A percentile compares a stretch with the other conserved stretches of the same genome.
Conservation (phyloP, 2,329 filamentous ascomycete species). For the Aureobasidium musti region DNA sequence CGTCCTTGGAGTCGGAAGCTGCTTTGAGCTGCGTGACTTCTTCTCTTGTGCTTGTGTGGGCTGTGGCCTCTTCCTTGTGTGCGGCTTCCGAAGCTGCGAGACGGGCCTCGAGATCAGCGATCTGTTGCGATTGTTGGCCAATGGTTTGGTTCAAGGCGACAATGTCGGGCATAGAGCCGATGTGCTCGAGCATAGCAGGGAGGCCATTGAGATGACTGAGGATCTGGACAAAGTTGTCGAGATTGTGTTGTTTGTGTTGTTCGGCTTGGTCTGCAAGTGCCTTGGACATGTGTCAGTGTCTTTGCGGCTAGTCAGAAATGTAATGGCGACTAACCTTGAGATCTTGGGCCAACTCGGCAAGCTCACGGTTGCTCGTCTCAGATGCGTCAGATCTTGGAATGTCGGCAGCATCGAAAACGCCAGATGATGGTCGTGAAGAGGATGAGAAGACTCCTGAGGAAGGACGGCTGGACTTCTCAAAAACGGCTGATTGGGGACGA, state of each 20-base stretch:
- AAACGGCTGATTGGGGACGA: conserved; percentile 10
- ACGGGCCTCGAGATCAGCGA: conserved; percentile 22
- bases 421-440: conserved; percentile 12
- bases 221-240: conserved; percentile 24
- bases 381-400: conserved; percentile 5
- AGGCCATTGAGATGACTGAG: conserved; percentile 19
- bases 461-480: conserved; percentile 15
- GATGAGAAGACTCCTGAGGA: conserved; percentile 21
- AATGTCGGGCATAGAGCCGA: conserved; percentile 11
- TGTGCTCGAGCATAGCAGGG: conserved; percentile 22
- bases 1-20: neutral
- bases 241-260: conserved; percentile 23
- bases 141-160: conserved; percentile 15
- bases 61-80: neutral
- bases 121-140: conserved; percentile 18
- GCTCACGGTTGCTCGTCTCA: conserved; percentile 6
- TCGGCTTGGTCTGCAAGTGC: conserved; percentile 22
- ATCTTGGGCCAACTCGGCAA: conserved; percentile 24
- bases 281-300: neutral
- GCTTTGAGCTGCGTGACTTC: conserved; percentile 1
- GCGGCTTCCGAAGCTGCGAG: conserved; percentile 16
- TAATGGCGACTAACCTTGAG: neutral
- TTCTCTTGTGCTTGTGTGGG: conserved; percentile 9
- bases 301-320: neutral
- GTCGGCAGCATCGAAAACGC: conserved; percentile 7